These are phyloP conservation scores for Vitis hybrid DNA, from an alignment of 177 flowering plant genomes.

Conservation along the genomic window DNA sequence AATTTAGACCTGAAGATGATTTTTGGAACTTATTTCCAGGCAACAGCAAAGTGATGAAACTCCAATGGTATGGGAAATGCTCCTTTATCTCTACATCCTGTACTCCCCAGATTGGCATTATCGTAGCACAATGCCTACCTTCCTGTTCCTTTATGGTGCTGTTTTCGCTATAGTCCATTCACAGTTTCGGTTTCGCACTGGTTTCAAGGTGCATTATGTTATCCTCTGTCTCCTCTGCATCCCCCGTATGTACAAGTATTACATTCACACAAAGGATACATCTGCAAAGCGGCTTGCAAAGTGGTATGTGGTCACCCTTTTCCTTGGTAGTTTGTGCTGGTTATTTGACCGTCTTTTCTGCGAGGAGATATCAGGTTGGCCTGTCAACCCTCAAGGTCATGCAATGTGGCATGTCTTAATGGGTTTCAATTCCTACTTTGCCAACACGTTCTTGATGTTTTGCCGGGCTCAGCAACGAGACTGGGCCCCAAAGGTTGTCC, in stretches of 20 bases:
- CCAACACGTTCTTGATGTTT: conserved; percentile 88
- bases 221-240: conserved; percentile 81
- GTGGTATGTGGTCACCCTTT: conserved; percentile 51
- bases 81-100: conserved; percentile 78
- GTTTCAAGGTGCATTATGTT: conserved; percentile 72
- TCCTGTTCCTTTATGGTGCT: conserved; percentile 77
- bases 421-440: conserved; percentile 88
- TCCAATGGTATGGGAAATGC: conserved; percentile 97
- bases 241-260: conserved; percentile 93
- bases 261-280: conserved; percentile 63
- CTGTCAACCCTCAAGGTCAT: conserved; percentile 86
- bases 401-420: conserved; percentile 86
- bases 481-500: conserved; percentile 65
- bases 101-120: conserved; percentile 98
- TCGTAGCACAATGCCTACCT: conserved; percentile 86
- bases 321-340: conserved; percentile 68
- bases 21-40: conserved; percentile 36
- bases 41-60: conserved; percentile 94
- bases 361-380: conserved; percentile 54
- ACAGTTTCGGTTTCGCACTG: conserved; percentile 48
- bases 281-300: conserved; percentile 81
- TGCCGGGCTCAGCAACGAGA: conserved; percentile 87
- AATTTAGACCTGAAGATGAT: not conserved
- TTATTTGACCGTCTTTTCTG: conserved; percentile 67
- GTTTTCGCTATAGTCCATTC: conserved; percentile 69